These are phyloP conservation scores for Clohesyomyces aquaticus DNA, from an alignment of 495 filamentous ascomycete genomes.

Conservation along the genomic window DNA sequence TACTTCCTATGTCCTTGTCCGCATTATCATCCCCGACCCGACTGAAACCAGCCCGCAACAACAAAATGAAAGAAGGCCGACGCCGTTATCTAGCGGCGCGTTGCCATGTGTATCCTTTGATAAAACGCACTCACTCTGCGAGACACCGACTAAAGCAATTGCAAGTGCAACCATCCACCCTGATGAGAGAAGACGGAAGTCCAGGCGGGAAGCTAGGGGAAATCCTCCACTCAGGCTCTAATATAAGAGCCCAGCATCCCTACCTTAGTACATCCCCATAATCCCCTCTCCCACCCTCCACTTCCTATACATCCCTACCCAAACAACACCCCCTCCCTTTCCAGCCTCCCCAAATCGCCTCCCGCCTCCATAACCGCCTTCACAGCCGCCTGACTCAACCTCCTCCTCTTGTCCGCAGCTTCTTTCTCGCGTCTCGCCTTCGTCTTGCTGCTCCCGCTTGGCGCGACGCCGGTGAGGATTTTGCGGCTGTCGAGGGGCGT, in stretches of 20 bases:
- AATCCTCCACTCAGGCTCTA: too few species aligned
- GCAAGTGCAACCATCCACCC: too few species aligned
- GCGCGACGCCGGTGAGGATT: slow-evolving; percentile 89
- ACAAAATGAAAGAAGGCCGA: too few species aligned
- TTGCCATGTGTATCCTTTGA: too few species aligned
- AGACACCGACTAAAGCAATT: too few species aligned
- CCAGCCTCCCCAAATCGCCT: slow-evolving; percentile 67
- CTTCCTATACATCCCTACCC: slow-evolving; percentile 11
- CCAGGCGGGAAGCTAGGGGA: too few species aligned
- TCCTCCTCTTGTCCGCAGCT: slow-evolving; percentile 75
- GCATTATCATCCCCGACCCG: too few species aligned
- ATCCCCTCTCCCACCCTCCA: not conserved
- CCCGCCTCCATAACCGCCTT: slow-evolving; percentile 77
- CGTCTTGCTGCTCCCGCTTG: slow-evolving; percentile 87
- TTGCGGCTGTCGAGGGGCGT: slow-evolving; percentile 78
- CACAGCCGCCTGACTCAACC: slow-evolving; percentile 72
- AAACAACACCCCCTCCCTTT: slow-evolving; percentile 45
- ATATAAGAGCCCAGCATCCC: slow-evolving; percentile 10
- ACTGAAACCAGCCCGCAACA: too few species aligned
- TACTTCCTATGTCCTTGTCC: too few species aligned
- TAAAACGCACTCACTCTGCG: too few species aligned
- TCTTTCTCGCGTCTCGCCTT: slow-evolving; percentile 88
- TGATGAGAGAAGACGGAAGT: too few species aligned
- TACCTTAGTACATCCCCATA: not conserved
- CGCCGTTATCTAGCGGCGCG: too few species aligned